Conservation (phyloP, 495 filamentous ascomycete genomes). For the Clavariopsis aquatica region DNA sequence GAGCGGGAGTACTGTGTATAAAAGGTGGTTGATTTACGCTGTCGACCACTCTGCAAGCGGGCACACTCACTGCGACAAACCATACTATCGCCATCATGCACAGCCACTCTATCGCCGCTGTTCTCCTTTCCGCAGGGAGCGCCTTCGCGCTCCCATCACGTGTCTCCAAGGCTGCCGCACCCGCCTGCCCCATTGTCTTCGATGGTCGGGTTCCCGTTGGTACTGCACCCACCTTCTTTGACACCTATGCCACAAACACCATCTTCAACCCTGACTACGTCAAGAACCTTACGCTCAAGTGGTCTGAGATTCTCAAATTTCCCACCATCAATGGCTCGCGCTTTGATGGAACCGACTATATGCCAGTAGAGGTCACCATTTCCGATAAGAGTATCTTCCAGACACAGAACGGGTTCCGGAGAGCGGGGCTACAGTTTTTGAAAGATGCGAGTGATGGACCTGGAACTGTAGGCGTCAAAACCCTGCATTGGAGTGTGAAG, state of each 20-base stretch:
- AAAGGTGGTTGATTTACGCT: not conserved
- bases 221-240: conserved; percentile 26
- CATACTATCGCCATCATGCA: conserved; percentile 19
- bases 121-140: conserved; percentile 13
- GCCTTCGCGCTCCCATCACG: conserved; percentile 17
- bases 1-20: not conserved
- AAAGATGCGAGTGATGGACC: conserved; percentile 26
- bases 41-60: conserved; percentile 2
- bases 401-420: conserved; percentile 36
- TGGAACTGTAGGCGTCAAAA: conserved; percentile 31
- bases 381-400: conserved; percentile 38
- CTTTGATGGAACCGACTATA: conserved; percentile 26
- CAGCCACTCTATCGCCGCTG: conserved; percentile 10
- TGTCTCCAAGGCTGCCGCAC: not conserved
- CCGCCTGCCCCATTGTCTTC: conserved; percentile 37
- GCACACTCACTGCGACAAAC: not conserved
- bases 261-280: conserved; percentile 40
- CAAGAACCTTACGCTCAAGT: conserved; percentile 27
- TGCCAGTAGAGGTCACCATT: conserved; percentile 31
- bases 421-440: conserved; percentile 37
- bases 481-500: conserved; percentile 36
- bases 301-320: conserved; percentile 32
- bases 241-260: conserved; percentile 33
- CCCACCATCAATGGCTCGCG: conserved; percentile 23
- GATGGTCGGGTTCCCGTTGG: conserved; percentile 33